These are phyloP conservation scores for Calocera cornea DNA, from an alignment of 768 basidiomycete genomes.

Conservation along the genomic window DNA sequence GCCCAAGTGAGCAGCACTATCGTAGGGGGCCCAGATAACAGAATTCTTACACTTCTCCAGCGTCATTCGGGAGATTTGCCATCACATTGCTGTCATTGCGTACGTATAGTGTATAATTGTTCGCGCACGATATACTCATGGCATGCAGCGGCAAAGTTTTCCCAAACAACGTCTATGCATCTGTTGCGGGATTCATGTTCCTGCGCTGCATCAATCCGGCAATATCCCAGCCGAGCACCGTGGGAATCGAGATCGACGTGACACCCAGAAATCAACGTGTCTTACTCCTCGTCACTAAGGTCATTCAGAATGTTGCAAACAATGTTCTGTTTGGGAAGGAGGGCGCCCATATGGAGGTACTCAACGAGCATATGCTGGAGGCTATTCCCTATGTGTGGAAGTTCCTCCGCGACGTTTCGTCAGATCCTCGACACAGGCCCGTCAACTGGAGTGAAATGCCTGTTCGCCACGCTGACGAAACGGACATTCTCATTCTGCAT, in stretches of 20 bases:
- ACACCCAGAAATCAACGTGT: conserved; percentile 58
- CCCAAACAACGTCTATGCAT: conserved; percentile 69
- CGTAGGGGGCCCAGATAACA: too few species aligned
- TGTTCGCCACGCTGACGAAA: conserved; percentile 71
- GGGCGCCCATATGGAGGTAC: conserved; percentile 54
- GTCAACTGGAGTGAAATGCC: conserved; percentile 36
- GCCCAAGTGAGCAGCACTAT: conserved; percentile 4
- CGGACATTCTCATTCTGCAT: conserved; percentile 69
- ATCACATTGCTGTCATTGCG: conserved; percentile 68
- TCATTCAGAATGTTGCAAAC: conserved; percentile 87
- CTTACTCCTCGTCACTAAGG: conserved; percentile 75
- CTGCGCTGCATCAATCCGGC: conserved; percentile 86
- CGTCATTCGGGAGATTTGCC: conserved; percentile 76
- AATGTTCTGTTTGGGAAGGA: conserved; percentile 91
- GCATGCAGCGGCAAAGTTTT: conserved; percentile 43
- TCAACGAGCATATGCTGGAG: conserved; percentile 60
- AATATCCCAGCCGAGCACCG: conserved; percentile 68
- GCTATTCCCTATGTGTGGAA: conserved; percentile 62
- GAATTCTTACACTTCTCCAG: conserved; percentile 31
- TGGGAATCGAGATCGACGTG: conserved; percentile 54
- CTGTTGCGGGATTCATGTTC: conserved; percentile 84
- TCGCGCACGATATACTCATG: neutral
- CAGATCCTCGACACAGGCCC: conserved; percentile 1
- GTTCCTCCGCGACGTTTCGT: conserved; percentile 52
- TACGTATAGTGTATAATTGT: conserved; percentile 29